Evolutionary conservation across 2,329 filamentous ascomycete genomes (phyloP).

Genomic region (Aspergillus novoparasiticus): DNA sequence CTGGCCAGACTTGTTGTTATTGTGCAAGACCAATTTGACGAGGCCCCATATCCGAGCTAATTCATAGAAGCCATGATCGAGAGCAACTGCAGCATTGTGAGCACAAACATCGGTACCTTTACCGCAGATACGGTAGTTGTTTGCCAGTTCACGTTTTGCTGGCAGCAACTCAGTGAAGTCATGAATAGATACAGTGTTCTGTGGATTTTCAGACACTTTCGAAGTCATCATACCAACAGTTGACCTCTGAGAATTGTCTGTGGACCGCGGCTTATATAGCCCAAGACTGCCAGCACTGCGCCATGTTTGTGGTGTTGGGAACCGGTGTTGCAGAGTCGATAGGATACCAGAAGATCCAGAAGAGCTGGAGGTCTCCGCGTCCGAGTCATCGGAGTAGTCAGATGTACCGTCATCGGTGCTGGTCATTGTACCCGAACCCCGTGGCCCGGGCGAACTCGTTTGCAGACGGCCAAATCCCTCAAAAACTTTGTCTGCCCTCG

Average conservation of each 20-base stretch:
- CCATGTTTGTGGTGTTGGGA: slow-evolving; percentile 56
- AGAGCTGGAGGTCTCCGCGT: slow-evolving; percentile 62
- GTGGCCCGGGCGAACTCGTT: slow-evolving; percentile 52
- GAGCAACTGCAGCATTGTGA: slow-evolving; percentile 79
- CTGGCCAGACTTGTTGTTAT: slow-evolving; percentile 72
- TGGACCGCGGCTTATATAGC: slow-evolving; percentile 58
- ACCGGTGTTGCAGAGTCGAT: slow-evolving; percentile 50
- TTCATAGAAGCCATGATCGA: slow-evolving; percentile 69
- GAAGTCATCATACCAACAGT: slow-evolving; percentile 61
- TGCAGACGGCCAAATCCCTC: slow-evolving; percentile 65
- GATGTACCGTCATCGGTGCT: slow-evolving; percentile 47
- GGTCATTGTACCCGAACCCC: slow-evolving; percentile 44
- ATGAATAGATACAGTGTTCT: slow-evolving; percentile 74
- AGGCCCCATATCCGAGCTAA: slow-evolving; percentile 83
- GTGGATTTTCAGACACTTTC: slow-evolving; percentile 50
- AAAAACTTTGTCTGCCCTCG: slow-evolving; percentile 57
- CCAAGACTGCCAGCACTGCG: slow-evolving; percentile 52
- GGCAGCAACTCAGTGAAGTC: slow-evolving; percentile 72
- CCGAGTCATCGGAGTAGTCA: slow-evolving; percentile 53
- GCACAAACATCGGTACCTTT: slow-evolving; percentile 78
- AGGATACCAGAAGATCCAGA: slow-evolving; percentile 49
- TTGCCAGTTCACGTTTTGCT: slow-evolving; percentile 74
- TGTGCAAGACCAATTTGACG: slow-evolving; percentile 73
- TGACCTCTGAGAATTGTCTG: slow-evolving; percentile 52
- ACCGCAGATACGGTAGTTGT: slow-evolving; percentile 81